A percentile compares a stretch with the other conserved stretches of the same genome.
These are phyloP conservation scores for Aphanomyces invadans DNA, from an alignment of 352 stramenopile genomes.

Conservation along the genomic window DNA sequence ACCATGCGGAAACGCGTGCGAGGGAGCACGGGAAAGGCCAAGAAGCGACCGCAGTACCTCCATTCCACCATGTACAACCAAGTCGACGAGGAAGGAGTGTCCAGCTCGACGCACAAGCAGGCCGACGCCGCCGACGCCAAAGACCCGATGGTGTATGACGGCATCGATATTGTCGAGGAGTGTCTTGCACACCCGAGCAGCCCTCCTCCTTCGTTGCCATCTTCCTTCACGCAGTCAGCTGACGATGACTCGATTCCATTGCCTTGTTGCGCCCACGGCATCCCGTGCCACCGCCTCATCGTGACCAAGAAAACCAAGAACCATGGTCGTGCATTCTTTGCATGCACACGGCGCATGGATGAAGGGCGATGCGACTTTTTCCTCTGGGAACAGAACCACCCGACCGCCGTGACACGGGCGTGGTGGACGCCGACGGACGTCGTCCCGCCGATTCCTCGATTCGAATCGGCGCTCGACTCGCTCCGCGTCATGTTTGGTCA, in stretches of 20 bases:
- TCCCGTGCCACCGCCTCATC: conserved; percentile 45
- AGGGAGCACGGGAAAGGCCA: conserved; percentile 52
- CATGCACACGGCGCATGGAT: conserved; percentile 55
- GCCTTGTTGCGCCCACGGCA: conserved; percentile 59
- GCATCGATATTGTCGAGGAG: conserved; percentile 72
- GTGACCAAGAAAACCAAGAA: conserved; percentile 86
- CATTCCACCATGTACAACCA: conserved; percentile 46
- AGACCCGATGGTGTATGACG: conserved; percentile 37
- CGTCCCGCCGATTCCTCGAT: conserved; percentile 6
- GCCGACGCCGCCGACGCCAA: background rate
- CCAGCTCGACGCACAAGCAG: background rate
- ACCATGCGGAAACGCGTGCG: conserved; percentile 74
- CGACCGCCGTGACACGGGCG: conserved; percentile 26
- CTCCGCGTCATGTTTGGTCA: conserved; percentile 82
- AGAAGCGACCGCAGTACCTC: conserved; percentile 62
- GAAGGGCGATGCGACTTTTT: conserved; percentile 82
- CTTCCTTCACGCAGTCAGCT: background rate
- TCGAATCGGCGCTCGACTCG: background rate
- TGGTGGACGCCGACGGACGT: background rate
- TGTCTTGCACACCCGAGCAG: conserved; percentile 45
- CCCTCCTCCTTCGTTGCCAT: background rate
- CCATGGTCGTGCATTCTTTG: conserved; percentile 59
- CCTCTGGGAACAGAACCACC: conserved; percentile 73
- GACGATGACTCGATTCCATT: conserved; percentile 26
- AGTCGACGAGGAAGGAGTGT: conserved; percentile 9